Evolutionary conservation across 208 protist genomes (phyloP).

Genomic region (Leptomonas seymouri): DNA sequence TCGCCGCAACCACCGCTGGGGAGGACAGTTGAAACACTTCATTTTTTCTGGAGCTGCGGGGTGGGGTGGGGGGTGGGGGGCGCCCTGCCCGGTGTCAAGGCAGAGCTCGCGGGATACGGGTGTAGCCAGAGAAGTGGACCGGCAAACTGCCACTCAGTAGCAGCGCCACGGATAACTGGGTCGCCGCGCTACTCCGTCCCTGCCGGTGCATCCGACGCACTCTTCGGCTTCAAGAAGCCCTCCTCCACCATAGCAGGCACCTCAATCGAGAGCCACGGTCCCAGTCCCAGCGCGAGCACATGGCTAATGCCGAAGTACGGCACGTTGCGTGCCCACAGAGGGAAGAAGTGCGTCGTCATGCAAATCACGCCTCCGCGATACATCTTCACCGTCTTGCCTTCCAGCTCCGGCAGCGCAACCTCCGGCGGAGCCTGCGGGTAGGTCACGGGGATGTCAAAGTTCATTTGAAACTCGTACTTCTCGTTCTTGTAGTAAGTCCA

Average conservation of each 20-base stretch:
- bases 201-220: conserved; percentile 5
- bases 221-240: conserved; percentile 72
- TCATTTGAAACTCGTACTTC: conserved; percentile 97
- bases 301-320: conserved; percentile 98
- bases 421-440: conserved; percentile 97
- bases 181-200: neutral
- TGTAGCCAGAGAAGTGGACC: too few relatives aligned
- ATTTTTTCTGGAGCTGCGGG: too few relatives aligned
- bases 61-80: too few relatives aligned
- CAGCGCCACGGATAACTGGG: too few relatives aligned
- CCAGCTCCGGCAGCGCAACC: conserved; percentile 96
- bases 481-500: conserved; percentile 96
- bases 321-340: conserved; percentile 97
- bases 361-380: conserved; percentile 99
- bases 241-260: conserved; percentile 96
- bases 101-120: too few relatives aligned
- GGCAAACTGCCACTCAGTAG: too few relatives aligned
- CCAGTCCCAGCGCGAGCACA: conserved; percentile 95
- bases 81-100: too few relatives aligned
- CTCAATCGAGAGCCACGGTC: conserved; percentile 98
- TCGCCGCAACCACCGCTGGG: too few relatives aligned
- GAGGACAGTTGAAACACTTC: too few relatives aligned
- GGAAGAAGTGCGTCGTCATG: conserved; percentile 98
- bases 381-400: conserved; percentile 99
- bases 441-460: conserved; percentile 98